Conservation (phyloP, 176 grass and related monocot genomes). For the Musa itinerans region DNA sequence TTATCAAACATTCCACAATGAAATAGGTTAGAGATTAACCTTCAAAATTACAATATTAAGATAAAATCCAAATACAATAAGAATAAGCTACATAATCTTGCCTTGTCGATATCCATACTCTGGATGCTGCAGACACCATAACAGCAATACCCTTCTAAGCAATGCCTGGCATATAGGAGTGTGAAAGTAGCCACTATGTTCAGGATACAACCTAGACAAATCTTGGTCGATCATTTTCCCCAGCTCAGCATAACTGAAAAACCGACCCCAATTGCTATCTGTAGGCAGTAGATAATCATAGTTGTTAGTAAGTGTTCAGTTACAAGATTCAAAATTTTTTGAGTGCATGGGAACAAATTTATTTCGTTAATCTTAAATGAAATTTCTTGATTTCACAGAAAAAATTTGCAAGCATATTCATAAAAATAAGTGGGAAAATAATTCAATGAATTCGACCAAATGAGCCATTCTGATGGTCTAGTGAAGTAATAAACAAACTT, state of each 20-base stretch:
- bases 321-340: neutral
- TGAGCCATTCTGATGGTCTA: neutral
- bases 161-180: constrained; percentile 64
- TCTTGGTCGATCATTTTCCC: constrained; percentile 85
- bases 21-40: neutral
- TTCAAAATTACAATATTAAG: neutral
- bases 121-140: constrained; percentile 93
- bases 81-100: constrained; percentile 18
- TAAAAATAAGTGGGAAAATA: neutral
- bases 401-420: constrained; percentile 9
- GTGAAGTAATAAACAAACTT: neutral
- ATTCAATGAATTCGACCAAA: neutral
- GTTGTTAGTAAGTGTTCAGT: neutral
- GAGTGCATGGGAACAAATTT: neutral
- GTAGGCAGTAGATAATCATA: neutral
- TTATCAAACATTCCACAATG: neutral
- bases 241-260: constrained; percentile 80
- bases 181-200: constrained; percentile 85
- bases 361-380: neutral
- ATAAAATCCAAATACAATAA: neutral
- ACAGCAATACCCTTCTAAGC: constrained; percentile 60
- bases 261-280: constrained; percentile 92
- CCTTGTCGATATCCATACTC: constrained; percentile 87
- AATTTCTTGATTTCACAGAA: constrained; percentile 12
- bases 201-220: constrained; percentile 73